These are phyloP conservation scores for Xylariaceae sp. DNA, from an alignment of 2,329 filamentous ascomycete species.

Conservation along the genomic window DNA sequence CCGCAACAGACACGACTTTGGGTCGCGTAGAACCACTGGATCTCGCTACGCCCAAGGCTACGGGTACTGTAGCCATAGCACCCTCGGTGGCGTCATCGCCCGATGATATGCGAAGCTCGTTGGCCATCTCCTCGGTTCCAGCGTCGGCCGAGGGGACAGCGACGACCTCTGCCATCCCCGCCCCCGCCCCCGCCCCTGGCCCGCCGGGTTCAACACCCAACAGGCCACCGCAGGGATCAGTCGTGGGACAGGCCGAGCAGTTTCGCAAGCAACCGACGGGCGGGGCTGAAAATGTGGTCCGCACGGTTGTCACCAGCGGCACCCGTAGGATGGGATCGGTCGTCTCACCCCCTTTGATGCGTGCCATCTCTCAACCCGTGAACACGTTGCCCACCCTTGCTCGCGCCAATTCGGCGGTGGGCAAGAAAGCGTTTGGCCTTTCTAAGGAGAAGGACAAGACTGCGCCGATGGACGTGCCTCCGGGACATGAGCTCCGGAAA, in stretches of 20 bases:
- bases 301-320: no score
- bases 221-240: constrained; percentile 19
- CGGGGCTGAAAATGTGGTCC: no score
- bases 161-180: constrained; percentile 13
- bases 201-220: constrained; percentile 2
- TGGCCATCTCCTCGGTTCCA: constrained; percentile 16
- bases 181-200: constrained; percentile 15
- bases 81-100: constrained; percentile 4
- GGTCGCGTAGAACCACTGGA: constrained; percentile 47
- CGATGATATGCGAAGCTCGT: constrained; percentile 12
- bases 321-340: constrained; percentile 41
- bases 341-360: constrained; percentile 48
- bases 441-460: constrained; percentile 27
- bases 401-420: constrained; percentile 40
- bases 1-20: constrained; percentile 33
- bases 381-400: constrained; percentile 36
- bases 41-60: constrained; percentile 38
- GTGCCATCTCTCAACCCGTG: constrained; percentile 48
- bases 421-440: constrained; percentile 35
- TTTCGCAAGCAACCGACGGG: constrained; percentile 43
- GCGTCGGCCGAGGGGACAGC: constrained; percentile 21
- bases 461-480: constrained; percentile 21
- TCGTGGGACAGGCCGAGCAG: constrained; percentile 33
- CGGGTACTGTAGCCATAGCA: no score
- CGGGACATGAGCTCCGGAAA: constrained; percentile 30